Percentiles rank a stretch among this genome's conserved stretches.
phyloP scores from a whole-genome alignment of 768 basidiomycete species.

The Termitomyces sp. region DNA sequence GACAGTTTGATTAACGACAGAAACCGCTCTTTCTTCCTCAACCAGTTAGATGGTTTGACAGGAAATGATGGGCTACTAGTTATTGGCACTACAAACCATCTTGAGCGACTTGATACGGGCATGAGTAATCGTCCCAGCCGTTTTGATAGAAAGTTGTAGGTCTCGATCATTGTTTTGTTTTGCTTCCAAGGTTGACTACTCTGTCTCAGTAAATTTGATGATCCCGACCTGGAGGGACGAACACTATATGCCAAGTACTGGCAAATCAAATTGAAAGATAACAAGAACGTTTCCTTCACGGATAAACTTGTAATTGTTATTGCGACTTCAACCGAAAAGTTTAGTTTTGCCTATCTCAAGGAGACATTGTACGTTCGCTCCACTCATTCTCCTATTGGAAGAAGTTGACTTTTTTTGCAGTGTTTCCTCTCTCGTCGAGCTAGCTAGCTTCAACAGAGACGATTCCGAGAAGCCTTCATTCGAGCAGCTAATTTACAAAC shows the following conservation, averaged over 20 bases:
- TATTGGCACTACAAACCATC: constrained; percentile 82
- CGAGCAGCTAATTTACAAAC: constrained; percentile 43
- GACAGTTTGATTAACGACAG: constrained; percentile 77
- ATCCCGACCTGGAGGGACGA: constrained; percentile 65
- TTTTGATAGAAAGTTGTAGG: constrained; percentile 85
- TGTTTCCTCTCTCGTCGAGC: constrained; percentile 67
- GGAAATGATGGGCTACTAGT: constrained; percentile 78
- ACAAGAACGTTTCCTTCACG: constrained; percentile 63
- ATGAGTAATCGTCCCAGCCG: constrained; percentile 76
- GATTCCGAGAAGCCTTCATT: constrained; percentile 46
- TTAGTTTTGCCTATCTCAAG: constrained; percentile 88
- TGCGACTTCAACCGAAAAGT: constrained; percentile 56
- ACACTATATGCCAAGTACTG: constrained; percentile 72
- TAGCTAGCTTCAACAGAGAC: constrained; percentile 50
- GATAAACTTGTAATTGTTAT: constrained; percentile 59
- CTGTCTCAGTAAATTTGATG: constrained; percentile 61
- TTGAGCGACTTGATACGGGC: constrained; percentile 75
- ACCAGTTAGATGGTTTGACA: constrained; percentile 79
- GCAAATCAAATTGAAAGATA: constrained; percentile 70
- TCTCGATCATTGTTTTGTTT: constrained; percentile 10
- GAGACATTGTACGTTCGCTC: constrained; percentile 74
- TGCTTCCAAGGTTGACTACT: background rate
- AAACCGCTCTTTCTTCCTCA: constrained; percentile 87
- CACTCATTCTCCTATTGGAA: background rate
- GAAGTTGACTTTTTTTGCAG: constrained; percentile 30